Conservation (phyloP, 495 filamentous ascomycete genomes). For the Aspergillus indologenus region DNA sequence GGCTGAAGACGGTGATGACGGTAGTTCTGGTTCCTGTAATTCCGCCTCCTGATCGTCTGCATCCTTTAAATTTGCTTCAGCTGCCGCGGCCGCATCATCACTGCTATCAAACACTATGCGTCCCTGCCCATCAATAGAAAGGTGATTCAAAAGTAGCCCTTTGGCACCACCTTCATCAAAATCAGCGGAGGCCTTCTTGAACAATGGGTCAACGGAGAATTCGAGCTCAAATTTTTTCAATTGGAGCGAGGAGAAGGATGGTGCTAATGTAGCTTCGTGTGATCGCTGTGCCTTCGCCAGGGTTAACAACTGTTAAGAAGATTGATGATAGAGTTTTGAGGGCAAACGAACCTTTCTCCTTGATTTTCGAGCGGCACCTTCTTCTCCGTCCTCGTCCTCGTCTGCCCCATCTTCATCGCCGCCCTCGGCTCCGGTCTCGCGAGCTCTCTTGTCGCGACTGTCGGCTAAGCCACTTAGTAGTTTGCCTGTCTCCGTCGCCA, state of each 20-base stretch:
- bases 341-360: slow-evolving; percentile 59
- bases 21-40: slow-evolving; percentile 34
- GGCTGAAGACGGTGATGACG: slow-evolving; percentile 15
- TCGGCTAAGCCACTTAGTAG: slow-evolving; percentile 93
- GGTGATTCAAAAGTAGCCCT: slow-evolving; percentile 88
- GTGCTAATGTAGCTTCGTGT: slow-evolving; percentile 87
- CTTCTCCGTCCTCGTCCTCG: slow-evolving; percentile 76
- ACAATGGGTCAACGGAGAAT: slow-evolving; percentile 93
- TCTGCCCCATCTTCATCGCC: slow-evolving; percentile 49
- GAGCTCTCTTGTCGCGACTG: slow-evolving; percentile 74
- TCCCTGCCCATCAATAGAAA: slow-evolving; percentile 86
- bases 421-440: slow-evolving; percentile 59
- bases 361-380: slow-evolving; percentile 72
- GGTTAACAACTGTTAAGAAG: background rate
- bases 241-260: slow-evolving; percentile 81
- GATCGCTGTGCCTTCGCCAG: slow-evolving; percentile 59
- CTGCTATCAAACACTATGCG: slow-evolving; percentile 98
- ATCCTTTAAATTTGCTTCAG: slow-evolving; percentile 56
- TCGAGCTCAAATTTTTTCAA: slow-evolving; percentile 97
- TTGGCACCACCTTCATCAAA: slow-evolving; percentile 99
- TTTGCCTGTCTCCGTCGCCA: slow-evolving; percentile 95
- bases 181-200: slow-evolving; percentile 97
- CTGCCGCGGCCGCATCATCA: slow-evolving; percentile 74
- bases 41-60: slow-evolving; percentile 41
- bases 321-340: background rate